Evolutionary conservation across 345 rosid species (phyloP), one percentile per base, ranked within the genome.

Genomic region (Acer negundo): DNA sequence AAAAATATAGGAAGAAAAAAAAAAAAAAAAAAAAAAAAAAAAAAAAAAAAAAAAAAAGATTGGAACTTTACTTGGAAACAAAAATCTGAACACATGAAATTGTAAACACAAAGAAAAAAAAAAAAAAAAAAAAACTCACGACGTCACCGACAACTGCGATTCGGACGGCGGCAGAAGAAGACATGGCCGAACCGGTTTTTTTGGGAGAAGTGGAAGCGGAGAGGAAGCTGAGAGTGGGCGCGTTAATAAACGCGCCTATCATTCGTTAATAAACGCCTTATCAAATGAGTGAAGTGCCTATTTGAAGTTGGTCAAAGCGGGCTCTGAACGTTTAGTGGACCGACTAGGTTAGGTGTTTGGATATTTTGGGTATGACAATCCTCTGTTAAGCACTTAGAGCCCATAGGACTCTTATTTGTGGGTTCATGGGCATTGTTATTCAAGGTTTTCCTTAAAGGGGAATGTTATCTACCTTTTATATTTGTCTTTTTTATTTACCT

Each of bases 121-220:
- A 59, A 38, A 44, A 65, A 77, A 26, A 47, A 62, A 67, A 64
- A 38, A 35, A 75, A 77, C 91, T 85, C 72, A 89, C 92, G 38
- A 89, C 84, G 84, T 89, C 91, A 42, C 95, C 93, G 70, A 88
- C 89, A 62, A 91, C 84, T 3, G 89, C 93, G 31, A 89, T 85
- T 40, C 93, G 81, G 26, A 83, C 68, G 3, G 74, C 80, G 5
- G 75, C 81, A 16, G 88, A 77, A 67, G 88, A 73, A 6, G 90
- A 82, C 93, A 88, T 86, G 59, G 75, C 71, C 61, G 81, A 40
- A 40, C 62, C 69, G 53, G 53, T 12, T 7, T 77, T n/a, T 75
- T 40, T 49, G 72, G 78, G 69, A 17, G 80, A 17, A 35, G 69
- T 15, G 38, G 76, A 69, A 38, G 15, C 0, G 7, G 66, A 69